A percentile compares a stretch with the other conserved stretches of the same genome.
Evolutionary conservation across 73 alveolate species (phyloP).

Genomic region (Symbiodinium pilosum): DNA sequence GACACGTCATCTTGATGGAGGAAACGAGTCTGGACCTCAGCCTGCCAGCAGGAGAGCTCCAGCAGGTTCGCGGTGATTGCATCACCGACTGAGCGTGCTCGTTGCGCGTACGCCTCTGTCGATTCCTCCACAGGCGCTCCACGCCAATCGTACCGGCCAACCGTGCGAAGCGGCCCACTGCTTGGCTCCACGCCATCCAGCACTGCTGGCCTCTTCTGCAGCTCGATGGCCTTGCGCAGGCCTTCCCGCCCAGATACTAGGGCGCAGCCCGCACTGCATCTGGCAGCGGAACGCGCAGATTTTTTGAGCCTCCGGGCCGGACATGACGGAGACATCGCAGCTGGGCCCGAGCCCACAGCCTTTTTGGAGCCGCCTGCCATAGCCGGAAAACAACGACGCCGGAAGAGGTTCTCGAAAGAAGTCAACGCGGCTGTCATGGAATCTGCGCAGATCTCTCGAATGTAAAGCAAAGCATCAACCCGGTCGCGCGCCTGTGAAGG

Average conservation of each 20-base stretch:
- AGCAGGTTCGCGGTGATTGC: not conserved
- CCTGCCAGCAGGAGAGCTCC: not conserved
- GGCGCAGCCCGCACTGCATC: not conserved
- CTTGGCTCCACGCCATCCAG: not conserved
- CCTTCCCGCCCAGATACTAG: not conserved
- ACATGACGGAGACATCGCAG: not conserved
- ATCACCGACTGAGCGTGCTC: not conserved
- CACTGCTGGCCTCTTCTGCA: not conserved
- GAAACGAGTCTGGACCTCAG: not conserved
- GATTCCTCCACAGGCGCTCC: constrained; percentile 2
- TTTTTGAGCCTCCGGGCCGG: not conserved
- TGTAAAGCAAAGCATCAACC: not conserved
- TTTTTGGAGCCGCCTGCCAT: not conserved
- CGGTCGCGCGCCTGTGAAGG: not conserved
- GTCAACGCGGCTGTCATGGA: not conserved
- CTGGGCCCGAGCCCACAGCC: not conserved
- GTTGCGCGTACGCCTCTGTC: not conserved
- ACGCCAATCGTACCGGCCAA: not conserved
- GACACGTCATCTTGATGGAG: not conserved
- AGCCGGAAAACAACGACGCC: not conserved
- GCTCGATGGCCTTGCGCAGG: not conserved
- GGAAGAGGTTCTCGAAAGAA: not conserved
- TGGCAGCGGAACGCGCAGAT: not conserved
- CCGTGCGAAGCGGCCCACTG: not conserved
- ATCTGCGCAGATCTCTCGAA: not conserved